Evolutionary conservation across 202 grass and related monocot species (phyloP), one percentile per base, ranked within the genome.

Genomic region (Bolboschoenoplectus hybrid): DNA sequence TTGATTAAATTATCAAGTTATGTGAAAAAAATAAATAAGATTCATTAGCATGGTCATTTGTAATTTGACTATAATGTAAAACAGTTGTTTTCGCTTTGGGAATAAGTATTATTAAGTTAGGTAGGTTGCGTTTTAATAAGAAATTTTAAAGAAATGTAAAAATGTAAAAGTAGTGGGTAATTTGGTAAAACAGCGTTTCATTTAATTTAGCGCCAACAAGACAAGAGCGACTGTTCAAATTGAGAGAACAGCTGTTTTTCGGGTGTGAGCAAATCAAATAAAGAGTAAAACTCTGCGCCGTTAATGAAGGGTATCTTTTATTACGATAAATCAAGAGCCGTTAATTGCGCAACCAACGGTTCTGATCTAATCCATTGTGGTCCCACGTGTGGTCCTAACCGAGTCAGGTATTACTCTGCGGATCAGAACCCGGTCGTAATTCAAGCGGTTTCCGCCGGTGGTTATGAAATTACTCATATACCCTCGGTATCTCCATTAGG

Each of bases 201-300:
- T 61, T 80, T 19, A 61, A 60, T 43, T 3, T 39, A 39, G 52
- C 19, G 35, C 75, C 11, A 79, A 60, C 52, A 60, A 52, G 60
- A 78, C 50, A 79, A 80, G 53, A 80, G 75, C 60, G 75, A 80
- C 36, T 60, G 75, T 80, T 58, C n/a, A 80, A 53, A 60, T 60
- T 16, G 43, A 43, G 57, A 19, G 7, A 80, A 58, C 75, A 80
- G 53, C 75, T 80, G 53, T 80, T 80, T 41, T 16, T 10, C 36
- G 53, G 2, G 14, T 41, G 75, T 60, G 52, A 61, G 43, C 75
- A 60, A 58, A 79, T 58, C 75, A 79, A 3, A 39, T 32, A 79
- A 14, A 39, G 51, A 57, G 74, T 19, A 10, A 79, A 60, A 79
- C 35, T 79, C 14, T 16, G 26, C 74, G 49, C 74, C 74, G 74